Evolutionary conservation across 2,329 filamentous ascomycete species (phyloP), one percentile per base, ranked within the genome.

Genomic region (Aspergillus neotritici): DNA sequence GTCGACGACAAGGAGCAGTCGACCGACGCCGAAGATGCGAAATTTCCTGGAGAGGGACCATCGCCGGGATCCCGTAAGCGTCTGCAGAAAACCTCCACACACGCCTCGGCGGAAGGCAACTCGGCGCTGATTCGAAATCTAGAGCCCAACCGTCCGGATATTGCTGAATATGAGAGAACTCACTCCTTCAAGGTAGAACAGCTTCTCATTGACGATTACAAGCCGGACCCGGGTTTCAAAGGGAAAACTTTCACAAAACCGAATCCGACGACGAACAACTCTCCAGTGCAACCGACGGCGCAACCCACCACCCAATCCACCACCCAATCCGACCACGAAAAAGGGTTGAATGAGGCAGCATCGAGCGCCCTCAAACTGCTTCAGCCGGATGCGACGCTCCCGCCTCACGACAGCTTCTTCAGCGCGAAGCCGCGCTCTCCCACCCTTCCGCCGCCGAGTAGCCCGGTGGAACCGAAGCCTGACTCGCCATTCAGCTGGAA

Each of bases 81-180:
- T 55, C 52, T 53, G 47, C 58, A 52, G 48, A 52, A 39, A 36
- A 30, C 51, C 46, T 47, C 56, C 46, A 58, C 54, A 51, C 50
- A 56, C 40, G 61, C 60, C 48, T 77, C 78, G 60, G 79, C 77
- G 55, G 81, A 86, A 75, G 78, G 57, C 54, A 55, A 59, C 49
- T 50, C 74, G 54, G 80, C 87, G 51, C 73, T 91, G 63, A 75
- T 91, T 50, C 67, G 71, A 44, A 72, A 75, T 62, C 75, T 90
- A 70, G 78, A 73, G 58, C 79, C 81, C 57, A 80, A 80, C 58
- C 72, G 73, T 52, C 80, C 78, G 39, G 82, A 88, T 39, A 77
- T 87, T 57, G 82, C 82, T 68, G 67, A 51, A 61, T 33, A 68
- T 57, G 83, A 79, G 44, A 76, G 74, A 50, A 67, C 69, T 49